Base-by-base conservation (phyloP, 305 asterid genomes). In the Lippia alba region DNA sequence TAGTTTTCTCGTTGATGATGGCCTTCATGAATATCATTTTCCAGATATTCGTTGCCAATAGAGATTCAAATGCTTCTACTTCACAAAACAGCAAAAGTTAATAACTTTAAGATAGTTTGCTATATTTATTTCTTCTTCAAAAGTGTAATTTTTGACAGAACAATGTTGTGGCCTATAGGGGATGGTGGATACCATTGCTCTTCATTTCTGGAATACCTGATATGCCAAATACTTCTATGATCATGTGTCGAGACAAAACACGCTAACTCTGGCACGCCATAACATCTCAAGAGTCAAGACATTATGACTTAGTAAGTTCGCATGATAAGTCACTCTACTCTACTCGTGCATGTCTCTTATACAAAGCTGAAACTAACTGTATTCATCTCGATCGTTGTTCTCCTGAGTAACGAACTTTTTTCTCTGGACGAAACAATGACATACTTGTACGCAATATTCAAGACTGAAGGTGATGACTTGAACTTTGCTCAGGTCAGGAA, bases 241-340 rank as follows among this genome's bases (percentile, higher is more conserved):
- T 12, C 97, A 90, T 41, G 84, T 91, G 60, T 88, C 96, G 3
- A 87, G 97, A 60, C 89, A 84, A 77, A 94, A 94, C 71, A 89
- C 94, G 12, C 79, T 87, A 53, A 91, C 94, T 48, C 99, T 87
- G 72, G 96, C 97, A 71, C 96, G 97, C 14, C 88, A 90, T 39
- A 94, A 94, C 84, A 94, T 91, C 67, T n/a, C n/a, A n/a, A n/a
- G n/a, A n/a, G n/a, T 91, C 99, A 70, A 90, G 89, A 50, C 99
- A 91, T 76, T 91, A 94, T 74, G 97, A 94, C 77, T 86, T 94
- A 19, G 99, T 91, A 82, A 78, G 81, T 71, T 36, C 53, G 4
- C 6, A 6, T 34, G 6, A 34, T 34, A 34, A 34, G 3, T 56
- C 59, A 6, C 8, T 11, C 12, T 44, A 12, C 12, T 45, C 12